Evolutionary conservation across 1,139 yeast genomes (phyloP).

Genomic region (Candida sanyaensis): DNA sequence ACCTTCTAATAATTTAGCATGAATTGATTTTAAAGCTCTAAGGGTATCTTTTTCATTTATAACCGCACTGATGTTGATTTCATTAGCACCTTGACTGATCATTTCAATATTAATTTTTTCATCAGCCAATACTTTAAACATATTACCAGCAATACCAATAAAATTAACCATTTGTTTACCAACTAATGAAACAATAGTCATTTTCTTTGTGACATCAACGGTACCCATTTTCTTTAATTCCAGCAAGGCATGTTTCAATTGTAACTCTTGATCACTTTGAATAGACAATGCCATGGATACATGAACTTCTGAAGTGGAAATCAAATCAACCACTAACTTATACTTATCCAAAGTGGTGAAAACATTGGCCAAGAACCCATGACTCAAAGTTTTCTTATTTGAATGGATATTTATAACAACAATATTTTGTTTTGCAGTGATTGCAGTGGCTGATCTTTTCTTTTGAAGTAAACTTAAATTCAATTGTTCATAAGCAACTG

Average conservation of each 20-base stretch:
- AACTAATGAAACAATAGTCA: slow-evolving; percentile 91
- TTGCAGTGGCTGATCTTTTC: slow-evolving; percentile 90
- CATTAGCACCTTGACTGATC: slow-evolving; percentile 98
- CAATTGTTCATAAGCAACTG: slow-evolving; percentile 65
- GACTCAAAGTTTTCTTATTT: slow-evolving; percentile 87
- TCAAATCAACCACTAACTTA: slow-evolving; percentile 88
- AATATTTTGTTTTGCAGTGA: slow-evolving; percentile 90
- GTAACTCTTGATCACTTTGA: slow-evolving; percentile 58
- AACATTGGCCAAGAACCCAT: slow-evolving; percentile 91
- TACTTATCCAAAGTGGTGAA: slow-evolving; percentile 84
- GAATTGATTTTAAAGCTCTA: slow-evolving; percentile 84
- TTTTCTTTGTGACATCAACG: slow-evolving; percentile 82
- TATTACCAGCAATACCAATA: slow-evolving; percentile 95
- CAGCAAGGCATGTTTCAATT: slow-evolving; percentile 66
- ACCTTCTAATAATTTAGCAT: slow-evolving; percentile 69
- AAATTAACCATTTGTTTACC: slow-evolving; percentile 97
- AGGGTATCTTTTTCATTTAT: slow-evolving; percentile 81
- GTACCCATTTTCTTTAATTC: slow-evolving; percentile 82
- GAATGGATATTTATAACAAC: slow-evolving; percentile 93
- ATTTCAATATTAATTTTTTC: slow-evolving; percentile 92
- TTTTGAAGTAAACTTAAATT: slow-evolving; percentile 47
- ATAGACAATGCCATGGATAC: slow-evolving; percentile 96
- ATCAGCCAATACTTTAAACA: slow-evolving; percentile 93
- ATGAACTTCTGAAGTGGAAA: slow-evolving; percentile 96
- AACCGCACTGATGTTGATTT: slow-evolving; percentile 94